These are phyloP conservation scores for Euclidium syriacum DNA, from an alignment of 345 rosid genomes.

Conservation along the genomic window DNA sequence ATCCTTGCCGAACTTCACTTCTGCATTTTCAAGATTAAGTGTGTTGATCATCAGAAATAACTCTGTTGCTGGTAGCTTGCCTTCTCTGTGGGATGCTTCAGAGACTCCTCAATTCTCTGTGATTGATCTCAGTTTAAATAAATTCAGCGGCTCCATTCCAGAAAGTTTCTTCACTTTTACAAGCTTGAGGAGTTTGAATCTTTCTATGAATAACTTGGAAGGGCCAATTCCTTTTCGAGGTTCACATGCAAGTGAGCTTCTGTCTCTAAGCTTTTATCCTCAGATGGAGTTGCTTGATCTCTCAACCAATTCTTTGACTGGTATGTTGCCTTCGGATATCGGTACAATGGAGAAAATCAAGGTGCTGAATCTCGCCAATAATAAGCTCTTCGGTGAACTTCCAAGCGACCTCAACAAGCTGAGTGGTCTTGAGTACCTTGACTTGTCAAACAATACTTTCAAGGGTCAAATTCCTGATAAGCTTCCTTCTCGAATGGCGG, in stretches of 20 bases:
- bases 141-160: conserved; percentile 62
- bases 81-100: conserved; percentile 46
- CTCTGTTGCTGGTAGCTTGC: conserved; percentile 55
- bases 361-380: conserved; percentile 64
- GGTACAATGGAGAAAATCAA: conserved; percentile 54
- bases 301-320: conserved; percentile 64
- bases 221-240: conserved; percentile 67
- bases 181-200: conserved; percentile 62
- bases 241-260: conserved; percentile 53
- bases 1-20: conserved; percentile 54
- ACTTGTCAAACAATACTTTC: conserved; percentile 74
- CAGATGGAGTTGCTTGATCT: conserved; percentile 85
- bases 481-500: conserved; percentile 53
- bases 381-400: conserved; percentile 58
- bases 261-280: conserved; percentile 39
- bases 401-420: conserved; percentile 77
- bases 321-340: conserved; percentile 55
- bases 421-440: conserved; percentile 57
- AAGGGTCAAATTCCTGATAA: conserved; percentile 59
- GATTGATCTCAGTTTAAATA: conserved; percentile 76
- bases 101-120: conserved; percentile 39
- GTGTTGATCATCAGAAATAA: conserved; percentile 60
- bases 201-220: conserved; percentile 61
- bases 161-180: conserved; percentile 48
- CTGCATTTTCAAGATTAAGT: conserved; percentile 47